Conservation (phyloP, 495 filamentous ascomycete species). For the Aspergillus hancockii region DNA sequence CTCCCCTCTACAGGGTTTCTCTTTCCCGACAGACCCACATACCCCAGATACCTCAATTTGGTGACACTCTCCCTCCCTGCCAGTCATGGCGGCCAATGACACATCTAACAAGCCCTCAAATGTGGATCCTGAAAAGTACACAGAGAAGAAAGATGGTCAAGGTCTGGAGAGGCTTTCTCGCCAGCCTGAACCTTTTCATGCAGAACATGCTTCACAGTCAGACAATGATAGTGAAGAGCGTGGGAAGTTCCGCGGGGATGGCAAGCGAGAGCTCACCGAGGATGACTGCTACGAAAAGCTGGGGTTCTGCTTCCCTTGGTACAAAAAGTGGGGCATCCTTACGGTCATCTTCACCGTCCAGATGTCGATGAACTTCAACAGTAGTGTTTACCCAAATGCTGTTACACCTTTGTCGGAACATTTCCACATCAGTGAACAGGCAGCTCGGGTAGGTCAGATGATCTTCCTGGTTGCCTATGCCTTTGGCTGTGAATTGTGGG, state of each 20-base stretch:
- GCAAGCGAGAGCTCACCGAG: slow-evolving; percentile 61
- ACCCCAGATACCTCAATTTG: neutral
- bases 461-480: slow-evolving; percentile 74
- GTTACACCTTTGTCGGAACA: slow-evolving; percentile 59
- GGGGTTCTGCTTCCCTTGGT: slow-evolving; percentile 61
- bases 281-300: slow-evolving; percentile 64
- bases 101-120: neutral
- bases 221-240: slow-evolving; percentile 20
- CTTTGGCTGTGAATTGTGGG: slow-evolving; percentile 82
- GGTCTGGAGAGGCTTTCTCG: slow-evolving; percentile 15
- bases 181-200: slow-evolving; percentile 16
- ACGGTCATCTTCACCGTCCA: slow-evolving; percentile 74
- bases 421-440: slow-evolving; percentile 64
- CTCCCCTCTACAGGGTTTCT: neutral
- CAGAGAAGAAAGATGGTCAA: slow-evolving; percentile 4
- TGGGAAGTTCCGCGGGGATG: slow-evolving; percentile 24
- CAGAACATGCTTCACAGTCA: slow-evolving; percentile 24
- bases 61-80: neutral
- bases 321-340: slow-evolving; percentile 77
- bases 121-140: neutral
- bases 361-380: slow-evolving; percentile 86
- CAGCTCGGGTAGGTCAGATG: slow-evolving; percentile 64
- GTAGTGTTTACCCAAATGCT: slow-evolving; percentile 69
- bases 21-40: neutral
- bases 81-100: slow-evolving; percentile 8